Conservation (phyloP, 2,329 filamentous ascomycete species). For the Microcera coccophila region DNA sequence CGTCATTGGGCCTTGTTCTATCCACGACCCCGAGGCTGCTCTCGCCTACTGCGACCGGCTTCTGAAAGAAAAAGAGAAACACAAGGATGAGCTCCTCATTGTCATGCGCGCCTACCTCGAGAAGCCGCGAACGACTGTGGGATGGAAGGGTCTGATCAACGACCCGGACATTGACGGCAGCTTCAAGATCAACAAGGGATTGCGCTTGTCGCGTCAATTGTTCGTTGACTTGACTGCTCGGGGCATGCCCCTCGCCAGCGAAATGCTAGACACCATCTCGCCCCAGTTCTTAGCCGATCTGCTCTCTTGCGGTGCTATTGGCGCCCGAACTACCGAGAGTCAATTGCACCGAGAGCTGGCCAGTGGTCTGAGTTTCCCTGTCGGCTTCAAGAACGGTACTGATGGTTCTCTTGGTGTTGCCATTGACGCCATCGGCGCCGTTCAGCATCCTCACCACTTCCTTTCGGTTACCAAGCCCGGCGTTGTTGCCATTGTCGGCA, state of each 20-base stretch:
- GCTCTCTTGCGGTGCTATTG: slow-evolving; percentile 86
- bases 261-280: slow-evolving; percentile 98
- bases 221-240: slow-evolving; percentile 87
- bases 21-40: slow-evolving; percentile 88
- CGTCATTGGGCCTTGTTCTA: slow-evolving; percentile 91
- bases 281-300: slow-evolving; percentile 94
- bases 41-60: slow-evolving; percentile 90
- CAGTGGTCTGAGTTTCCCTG: slow-evolving; percentile 90
- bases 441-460: slow-evolving; percentile 91
- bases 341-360: slow-evolving; percentile 94
- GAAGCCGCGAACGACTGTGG: slow-evolving; percentile 95
- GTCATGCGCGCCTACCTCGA: slow-evolving; percentile 98
- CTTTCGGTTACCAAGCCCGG: slow-evolving; percentile 96
- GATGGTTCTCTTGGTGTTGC: slow-evolving; percentile 86
- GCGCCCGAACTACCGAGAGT: slow-evolving; percentile 93
- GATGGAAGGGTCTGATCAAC: slow-evolving; percentile 98
- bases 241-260: slow-evolving; percentile 94
- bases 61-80: slow-evolving; percentile 76
- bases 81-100: slow-evolving; percentile 84
- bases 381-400: slow-evolving; percentile 99
- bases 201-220: slow-evolving; percentile 80
- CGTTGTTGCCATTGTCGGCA: slow-evolving; percentile 90
- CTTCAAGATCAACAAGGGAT: slow-evolving; percentile 98
- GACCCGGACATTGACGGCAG: slow-evolving; percentile 97
- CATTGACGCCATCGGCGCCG: slow-evolving; percentile 92